Evolutionary conservation across 192 early-diverging fungal genomes (phyloP).

Genomic region (Podila horticola): DNA sequence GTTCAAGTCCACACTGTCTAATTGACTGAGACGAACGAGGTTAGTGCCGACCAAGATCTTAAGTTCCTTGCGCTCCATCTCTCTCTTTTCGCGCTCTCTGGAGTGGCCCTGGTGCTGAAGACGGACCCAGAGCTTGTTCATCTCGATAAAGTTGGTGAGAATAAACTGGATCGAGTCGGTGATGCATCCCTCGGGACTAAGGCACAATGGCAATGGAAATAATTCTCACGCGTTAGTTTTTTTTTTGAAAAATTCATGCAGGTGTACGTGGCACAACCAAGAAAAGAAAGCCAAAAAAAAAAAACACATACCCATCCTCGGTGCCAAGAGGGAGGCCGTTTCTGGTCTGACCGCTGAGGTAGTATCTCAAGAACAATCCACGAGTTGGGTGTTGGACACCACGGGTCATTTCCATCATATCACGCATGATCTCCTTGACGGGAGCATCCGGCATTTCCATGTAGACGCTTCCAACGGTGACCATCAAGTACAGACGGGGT

Average conservation of each 20-base stretch:
- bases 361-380: conserved; percentile 96
- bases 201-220: not conserved
- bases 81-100: conserved; percentile 93
- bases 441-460: conserved; percentile 95
- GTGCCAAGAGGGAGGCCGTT: conserved; percentile 91
- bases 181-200: conserved; percentile 84
- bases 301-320: conserved; percentile 58
- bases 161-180: conserved; percentile 96
- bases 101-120: conserved; percentile 97
- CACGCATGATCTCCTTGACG: conserved; percentile 96
- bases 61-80: conserved; percentile 95
- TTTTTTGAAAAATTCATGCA: too few species aligned
- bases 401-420: conserved; percentile 99
- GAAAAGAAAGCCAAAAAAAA: not conserved
- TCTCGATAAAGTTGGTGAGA: conserved; percentile 98
- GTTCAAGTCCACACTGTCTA: conserved; percentile 86
- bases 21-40: conserved; percentile 91
- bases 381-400: conserved; percentile 99
- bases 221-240: too few species aligned
- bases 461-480: conserved; percentile 96
- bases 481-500: conserved; percentile 99
- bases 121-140: conserved; percentile 99
- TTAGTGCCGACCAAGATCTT: conserved; percentile 97
- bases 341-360: conserved; percentile 93
- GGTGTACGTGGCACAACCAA: not conserved